These are phyloP conservation scores for Kodamaea hsintzibuensis DNA, from an alignment of 805 yeast genomes.

Conservation along the genomic window DNA sequence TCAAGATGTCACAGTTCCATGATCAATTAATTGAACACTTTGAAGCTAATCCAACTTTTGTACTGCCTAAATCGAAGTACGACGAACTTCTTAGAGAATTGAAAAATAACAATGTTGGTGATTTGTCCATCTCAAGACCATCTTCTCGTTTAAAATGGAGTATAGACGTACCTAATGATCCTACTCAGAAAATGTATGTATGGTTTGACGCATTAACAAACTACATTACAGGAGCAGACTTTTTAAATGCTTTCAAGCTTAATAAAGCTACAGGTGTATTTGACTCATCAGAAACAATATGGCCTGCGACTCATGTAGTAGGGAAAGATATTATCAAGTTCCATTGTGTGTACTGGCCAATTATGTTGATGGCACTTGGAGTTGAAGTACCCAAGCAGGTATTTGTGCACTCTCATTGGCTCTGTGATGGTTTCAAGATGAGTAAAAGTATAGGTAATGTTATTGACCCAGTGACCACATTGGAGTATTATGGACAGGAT, in stretches of 20 bases:
- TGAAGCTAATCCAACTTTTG: constrained; percentile 53
- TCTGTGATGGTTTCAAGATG: constrained; percentile 88
- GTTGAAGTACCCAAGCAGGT: constrained; percentile 69
- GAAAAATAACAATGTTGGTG: constrained; percentile 47
- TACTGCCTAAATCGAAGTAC: constrained; percentile 64
- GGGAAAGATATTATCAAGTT: constrained; percentile 92
- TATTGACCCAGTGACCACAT: constrained; percentile 79
- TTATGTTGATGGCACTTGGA: constrained; percentile 81
- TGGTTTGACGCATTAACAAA: constrained; percentile 96
- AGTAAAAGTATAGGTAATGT: constrained; percentile 91
- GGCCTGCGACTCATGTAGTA: constrained; percentile 80
- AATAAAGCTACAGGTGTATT: constrained; percentile 7
- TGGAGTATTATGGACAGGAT: constrained; percentile 67
- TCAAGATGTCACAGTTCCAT: constrained; percentile 66
- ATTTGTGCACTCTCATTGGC: constrained; percentile 94
- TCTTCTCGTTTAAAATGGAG: constrained; percentile 82
- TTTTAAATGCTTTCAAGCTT: constrained; percentile 24
- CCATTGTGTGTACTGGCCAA: constrained; percentile 94
- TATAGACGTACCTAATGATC: constrained; percentile 79
- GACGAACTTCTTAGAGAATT: constrained; percentile 60
- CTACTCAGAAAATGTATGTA: constrained; percentile 80
- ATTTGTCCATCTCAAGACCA: constrained; percentile 89
- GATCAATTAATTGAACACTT: constrained; percentile 50
- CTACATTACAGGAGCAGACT: constrained; percentile 74
- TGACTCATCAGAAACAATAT: constrained; percentile 22